Base-by-base conservation (phyloP, 148 eudicot genomes). In the Persicaria maculosa region DNA sequence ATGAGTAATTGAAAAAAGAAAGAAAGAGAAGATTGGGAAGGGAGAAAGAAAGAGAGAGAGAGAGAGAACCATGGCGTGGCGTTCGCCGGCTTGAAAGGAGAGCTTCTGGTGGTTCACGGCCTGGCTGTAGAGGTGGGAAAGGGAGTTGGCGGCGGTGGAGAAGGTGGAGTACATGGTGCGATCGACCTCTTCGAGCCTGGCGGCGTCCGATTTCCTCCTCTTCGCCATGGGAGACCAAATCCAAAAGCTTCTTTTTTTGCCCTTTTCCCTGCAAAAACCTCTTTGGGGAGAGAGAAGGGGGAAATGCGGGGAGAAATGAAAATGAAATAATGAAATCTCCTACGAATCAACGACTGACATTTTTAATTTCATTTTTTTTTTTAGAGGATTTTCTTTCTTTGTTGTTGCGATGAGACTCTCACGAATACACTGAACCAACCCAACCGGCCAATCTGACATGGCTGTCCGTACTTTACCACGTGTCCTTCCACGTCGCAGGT, bases 181-280 rank as follows among this genome's bases (percentile, higher is more conserved):
- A 92, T 92, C 97, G 40, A 92, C 95, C 88, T 92, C 97, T 52
- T 92, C 97, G 3, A 92, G 80, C 70, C 91, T 87, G 20, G 89
- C 79, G 4, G 88, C 94, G 14, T 79, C 82, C 3, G 95, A 88
- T 74, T 92, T 92, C 79, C 95, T 86, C 86, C 88, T 92, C 79
- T 92, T 92, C 77, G 85, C 92, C 93, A 91, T 89, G 12, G 57
- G 16, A 44, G 71, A 57, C 62, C 62, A n/a, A 57, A 19, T 16
- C 7, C 6, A 22, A 19, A 57, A 57, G 62, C 31, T 14, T 57
- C 12, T 31, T 31, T 31, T 31, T 31, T 31, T 31, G 36, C 11
- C 52, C 52, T 19, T 55, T 57, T 57, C 25, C 10, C 62, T 57
- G 62, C 62, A 57, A 57, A 57, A 57, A 57, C 62, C 31, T 57